These are phyloP conservation scores for Paracorniculantispora psalliotae DNA, from an alignment of 2,329 filamentous ascomycete genomes.

Conservation along the genomic window DNA sequence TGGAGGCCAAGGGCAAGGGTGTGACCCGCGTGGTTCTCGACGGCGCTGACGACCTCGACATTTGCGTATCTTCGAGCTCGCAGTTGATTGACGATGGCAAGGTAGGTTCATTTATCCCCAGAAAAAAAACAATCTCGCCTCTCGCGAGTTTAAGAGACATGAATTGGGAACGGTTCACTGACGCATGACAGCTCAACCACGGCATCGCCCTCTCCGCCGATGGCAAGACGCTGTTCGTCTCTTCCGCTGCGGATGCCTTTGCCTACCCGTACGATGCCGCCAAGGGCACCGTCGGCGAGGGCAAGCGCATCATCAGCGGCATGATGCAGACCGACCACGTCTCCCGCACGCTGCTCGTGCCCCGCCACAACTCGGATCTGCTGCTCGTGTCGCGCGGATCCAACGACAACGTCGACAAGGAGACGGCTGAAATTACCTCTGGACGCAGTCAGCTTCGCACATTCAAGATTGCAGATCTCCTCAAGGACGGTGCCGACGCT, in stretches of 20 bases:
- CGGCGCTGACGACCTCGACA: constrained; percentile 23
- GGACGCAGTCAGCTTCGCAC: constrained; percentile 59
- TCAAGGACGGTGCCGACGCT: constrained; percentile 16
- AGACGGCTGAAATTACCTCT: constrained; percentile 41
- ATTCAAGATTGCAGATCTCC: constrained; percentile 28
- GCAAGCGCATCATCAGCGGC: constrained; percentile 46
- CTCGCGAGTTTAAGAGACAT: too few relatives aligned
- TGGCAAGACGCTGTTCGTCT: constrained; percentile 45
- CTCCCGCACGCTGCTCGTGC: constrained; percentile 58
- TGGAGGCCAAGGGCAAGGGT: constrained; percentile 26
- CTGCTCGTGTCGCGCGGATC: constrained; percentile 61
- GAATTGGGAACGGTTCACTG: background rate
- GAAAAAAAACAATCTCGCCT: too few relatives aligned
- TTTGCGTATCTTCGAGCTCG: constrained; percentile 26
- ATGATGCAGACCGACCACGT: constrained; percentile 57
- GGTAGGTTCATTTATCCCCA: constrained; percentile 17
- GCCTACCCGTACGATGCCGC: constrained; percentile 56
- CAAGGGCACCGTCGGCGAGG: constrained; percentile 37
- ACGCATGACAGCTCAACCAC: constrained; percentile 40
- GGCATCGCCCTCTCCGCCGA: constrained; percentile 43
- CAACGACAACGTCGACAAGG: constrained; percentile 50
- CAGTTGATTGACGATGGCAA: constrained; percentile 23
- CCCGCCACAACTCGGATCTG: constrained; percentile 43
- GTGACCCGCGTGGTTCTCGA: constrained; percentile 30
- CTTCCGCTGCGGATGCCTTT: constrained; percentile 47